These are phyloP conservation scores for Russula vinacea DNA, from an alignment of 768 basidiomycete genomes.

Conservation along the genomic window DNA sequence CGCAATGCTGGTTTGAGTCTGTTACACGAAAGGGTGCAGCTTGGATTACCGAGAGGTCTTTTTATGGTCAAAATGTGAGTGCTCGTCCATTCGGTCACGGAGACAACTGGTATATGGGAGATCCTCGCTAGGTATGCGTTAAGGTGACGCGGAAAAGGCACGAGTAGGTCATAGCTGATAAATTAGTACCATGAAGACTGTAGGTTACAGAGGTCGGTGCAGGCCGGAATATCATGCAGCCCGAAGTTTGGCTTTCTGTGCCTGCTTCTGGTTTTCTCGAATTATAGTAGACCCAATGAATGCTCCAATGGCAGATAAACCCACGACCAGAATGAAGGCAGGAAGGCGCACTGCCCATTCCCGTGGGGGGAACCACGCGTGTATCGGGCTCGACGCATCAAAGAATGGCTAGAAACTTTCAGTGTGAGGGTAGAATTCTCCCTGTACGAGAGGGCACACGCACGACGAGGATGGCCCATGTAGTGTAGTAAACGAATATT, in stretches of 20 bases:
- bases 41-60: slow-evolving; percentile 76
- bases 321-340: slow-evolving; percentile 75
- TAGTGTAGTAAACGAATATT: slow-evolving; percentile 87
- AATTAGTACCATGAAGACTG: slow-evolving; percentile 2
- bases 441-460: slow-evolving; percentile 32
- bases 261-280: slow-evolving; percentile 69
- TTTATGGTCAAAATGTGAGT: slow-evolving; percentile 85
- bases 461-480: slow-evolving; percentile 87
- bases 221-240: slow-evolving; percentile 44
- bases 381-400: slow-evolving; percentile 66
- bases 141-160: slow-evolving; percentile 37
- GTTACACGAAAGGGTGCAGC: slow-evolving; percentile 71
- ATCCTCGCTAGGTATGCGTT: slow-evolving; percentile 52
- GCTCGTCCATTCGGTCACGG: slow-evolving; percentile 2
- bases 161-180: background rate
- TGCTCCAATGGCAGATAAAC: slow-evolving; percentile 72
- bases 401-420: slow-evolving; percentile 66
- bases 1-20: slow-evolving; percentile 66
- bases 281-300: slow-evolving; percentile 77
- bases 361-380: slow-evolving; percentile 75
- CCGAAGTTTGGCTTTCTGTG: slow-evolving; percentile 57
- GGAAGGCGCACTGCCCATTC: slow-evolving; percentile 93
- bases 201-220: background rate
- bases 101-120: background rate
- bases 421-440: slow-evolving; percentile 16